Base-by-base conservation (phyloP, 2,329 filamentous ascomycete genomes). In the Trichoderma sp. region DNA sequence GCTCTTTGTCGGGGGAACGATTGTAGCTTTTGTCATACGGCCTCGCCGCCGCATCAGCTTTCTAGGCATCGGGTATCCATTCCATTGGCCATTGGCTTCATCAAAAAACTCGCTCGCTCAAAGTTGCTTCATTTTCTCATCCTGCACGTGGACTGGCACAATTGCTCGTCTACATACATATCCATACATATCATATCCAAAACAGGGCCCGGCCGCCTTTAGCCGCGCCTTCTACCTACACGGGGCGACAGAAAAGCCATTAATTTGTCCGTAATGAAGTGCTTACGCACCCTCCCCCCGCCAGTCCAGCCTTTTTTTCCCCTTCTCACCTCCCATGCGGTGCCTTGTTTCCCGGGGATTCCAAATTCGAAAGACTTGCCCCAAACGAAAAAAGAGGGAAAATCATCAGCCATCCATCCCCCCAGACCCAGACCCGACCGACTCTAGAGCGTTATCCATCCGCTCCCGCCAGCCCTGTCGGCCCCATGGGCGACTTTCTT, bases 151-250 rank as follows among this genome's bases (percentile, higher is more conserved):
- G 24, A 24, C 24, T 24, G 24, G 24, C 24, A 24, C 24, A 24
- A 24, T 24, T 39, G 7, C 47, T 53, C 47, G 47, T 53, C 39
- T 53, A 60, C 43, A 24, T 32, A 24, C 28, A 65, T 53, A 36
- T 12, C 1, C 14, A 56, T 14, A 34, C 18, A 43, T 43, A n/a
- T 43, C 39, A 43, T 43, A 43, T 43, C 18, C 18, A n/a, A 43
- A 43, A 43, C n/a, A 51, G 4, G 43, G 28, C 15, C 53, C 64
- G 43, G 43, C 56, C 39, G 34, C 56, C 21, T 60, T 18, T 69
- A 61, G 66, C 56, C 34, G 66, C 66, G 66, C 66, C 66, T 61
- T 69, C 66, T 61, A 18, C 43, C 26, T 65, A 60, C 53, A 60
- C 34, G n/a, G n/a, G 28, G 39, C 61, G 28, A n/a, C 3, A 14